Evolutionary conservation across 2,329 filamentous ascomycete genomes (phyloP), one percentile per base, ranked within the genome.

Genomic region (Rugonectria rugulosa): DNA sequence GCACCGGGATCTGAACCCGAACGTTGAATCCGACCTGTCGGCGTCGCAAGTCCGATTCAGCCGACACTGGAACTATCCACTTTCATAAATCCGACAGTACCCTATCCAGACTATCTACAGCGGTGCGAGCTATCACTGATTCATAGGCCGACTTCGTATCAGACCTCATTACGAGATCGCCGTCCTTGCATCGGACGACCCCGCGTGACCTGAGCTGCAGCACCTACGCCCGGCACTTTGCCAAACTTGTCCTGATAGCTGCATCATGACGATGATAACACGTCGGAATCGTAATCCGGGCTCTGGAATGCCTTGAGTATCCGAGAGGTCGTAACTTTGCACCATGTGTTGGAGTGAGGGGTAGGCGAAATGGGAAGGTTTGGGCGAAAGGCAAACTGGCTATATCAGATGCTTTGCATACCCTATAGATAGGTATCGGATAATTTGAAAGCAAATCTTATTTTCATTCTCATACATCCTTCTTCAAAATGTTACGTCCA

Each of bases 1-100:
- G 12, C 5, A 14, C 61, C 64, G 63, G 63, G 43, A 57, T 20
- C 12, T 2, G 19, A 10, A 46, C 31, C 63, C 63, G 63, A 63
- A 38, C 55, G n/a, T 12, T 1, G 19, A 9, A 49, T 38, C 64
- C 64, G 64, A 64, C 44, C n/a, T 1, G 15, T 36, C 44, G 38
- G 49, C 6, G 14, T n/a, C 4, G 5, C 32, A 8, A 26, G 36
- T 32, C 49, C 20, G 34, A 38, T 27, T 5, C n/a, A 23, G 14
- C 21, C 44, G 51, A 47, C 46, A 53, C 44, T 47, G 38, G 21
- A 47, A 32, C 27, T 23, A 34, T 31, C 27, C 32, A 37, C 15
- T 34, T 40, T 26, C 9, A 42, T n/a, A n/a, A 19, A 12, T 20
- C 44, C 31, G 48, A 56, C 19, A 21, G 19, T 56, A 58, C 24